Base-by-base conservation (phyloP, 306 rosid species). In the Gastrolobium villosum region DNA sequence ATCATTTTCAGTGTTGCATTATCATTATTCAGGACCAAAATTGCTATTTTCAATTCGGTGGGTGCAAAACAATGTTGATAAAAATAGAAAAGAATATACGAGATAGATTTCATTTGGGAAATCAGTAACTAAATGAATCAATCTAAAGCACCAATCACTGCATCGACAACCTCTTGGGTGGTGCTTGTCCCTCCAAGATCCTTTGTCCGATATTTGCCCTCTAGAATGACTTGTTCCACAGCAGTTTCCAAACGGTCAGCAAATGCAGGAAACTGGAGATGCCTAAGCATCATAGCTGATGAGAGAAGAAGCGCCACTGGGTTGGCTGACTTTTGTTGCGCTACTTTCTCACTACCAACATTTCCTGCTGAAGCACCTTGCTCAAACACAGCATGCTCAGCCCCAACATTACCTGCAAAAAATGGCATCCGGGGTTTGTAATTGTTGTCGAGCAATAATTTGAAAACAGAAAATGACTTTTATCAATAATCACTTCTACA, bases 341-440 rank as follows among this genome's bases (percentile, higher is more conserved):
- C 13, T 20, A 90, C 3, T 60, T 84, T 88, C 8, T 88, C 91
- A 43, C 59, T 89, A 3, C 98, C 98, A 5, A 88, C 94, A 39
- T 93, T 93, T 68, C 96, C 98, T 53, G 98, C 98, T 2, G 98
- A 93, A 56, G 96, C 98, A 20, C 96, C 98, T 91, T 93, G 97
- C 91, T 93, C 97, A 56, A 93, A 93, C 60, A 93, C 90, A 11
- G 97, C 97, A 11, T 86, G 92, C 70, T 93, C 94, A 30, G 91
- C 92, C 62, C 97, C 97, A 59, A 87, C 97, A 84, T 93, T 93
- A 26, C 97, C 97, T 93, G 86, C 72, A 69, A 83, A 70, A 70
- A 40, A 55, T 34, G 11, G 2, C 63, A 64, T 9, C 50, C 52
- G 59, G 5, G 48, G 45, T 66, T 46, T 49, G 48, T 71, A 0